Conservation (phyloP, 2,329 filamentous ascomycete species). For the Ustulina deusta region DNA sequence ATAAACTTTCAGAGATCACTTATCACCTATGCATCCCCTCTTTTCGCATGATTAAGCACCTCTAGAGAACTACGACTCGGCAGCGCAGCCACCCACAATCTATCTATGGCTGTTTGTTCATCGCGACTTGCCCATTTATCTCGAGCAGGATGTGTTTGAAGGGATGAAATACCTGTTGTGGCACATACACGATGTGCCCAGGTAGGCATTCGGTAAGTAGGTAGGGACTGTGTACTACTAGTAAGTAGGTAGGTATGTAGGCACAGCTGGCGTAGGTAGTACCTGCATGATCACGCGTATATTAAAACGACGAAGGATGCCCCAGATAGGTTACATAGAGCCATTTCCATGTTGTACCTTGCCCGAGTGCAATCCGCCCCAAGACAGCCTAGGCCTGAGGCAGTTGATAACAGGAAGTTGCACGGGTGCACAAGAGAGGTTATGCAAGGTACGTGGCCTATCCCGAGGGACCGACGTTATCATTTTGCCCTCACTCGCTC, state of each 20-base stretch:
- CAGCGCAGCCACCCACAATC: not conserved
- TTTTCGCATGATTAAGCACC: not conserved
- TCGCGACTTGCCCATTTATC: constrained; percentile 2
- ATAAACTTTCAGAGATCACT: not conserved
- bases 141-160: constrained; percentile 8
- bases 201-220: not conserved
- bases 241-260: not conserved
- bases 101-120: not conserved
- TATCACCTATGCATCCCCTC: not conserved
- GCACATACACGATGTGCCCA: not conserved
- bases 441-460: constrained; percentile 1
- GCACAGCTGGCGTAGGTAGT: constrained; percentile 6
- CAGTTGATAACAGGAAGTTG: not conserved
- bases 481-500: not conserved
- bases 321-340: not conserved
- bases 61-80: not conserved
- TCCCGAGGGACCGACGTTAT: not conserved
- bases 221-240: no score
- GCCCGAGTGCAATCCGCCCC: not conserved
- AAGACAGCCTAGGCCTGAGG: not conserved
- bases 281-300: constrained; percentile 14
- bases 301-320: constrained; percentile 10
- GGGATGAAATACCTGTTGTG: constrained; percentile 13
- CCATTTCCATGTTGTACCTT: not conserved
- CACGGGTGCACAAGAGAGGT: constrained; percentile 1